Evolutionary conservation across 495 filamentous ascomycete genomes (phyloP).

Genomic region (Neurospora sublineolata): DNA sequence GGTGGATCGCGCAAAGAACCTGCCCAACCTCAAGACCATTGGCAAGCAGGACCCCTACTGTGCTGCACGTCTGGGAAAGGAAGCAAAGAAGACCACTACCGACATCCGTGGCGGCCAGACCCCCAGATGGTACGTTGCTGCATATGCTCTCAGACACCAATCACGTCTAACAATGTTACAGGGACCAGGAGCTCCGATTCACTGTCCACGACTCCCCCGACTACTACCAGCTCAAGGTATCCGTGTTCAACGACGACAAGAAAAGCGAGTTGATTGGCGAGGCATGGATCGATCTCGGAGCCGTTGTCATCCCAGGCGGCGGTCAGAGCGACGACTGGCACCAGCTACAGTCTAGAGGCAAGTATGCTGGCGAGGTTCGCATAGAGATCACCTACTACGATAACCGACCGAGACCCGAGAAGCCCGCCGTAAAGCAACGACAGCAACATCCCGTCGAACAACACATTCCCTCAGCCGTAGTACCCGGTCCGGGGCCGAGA

Average conservation of each 20-base stretch:
- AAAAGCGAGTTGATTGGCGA: conserved; percentile 93
- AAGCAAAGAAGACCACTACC: conserved; percentile 94
- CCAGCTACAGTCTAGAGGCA: conserved; percentile 68
- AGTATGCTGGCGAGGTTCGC: conserved; percentile 89
- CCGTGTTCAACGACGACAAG: conserved; percentile 95
- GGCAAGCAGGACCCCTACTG: conserved; percentile 98
- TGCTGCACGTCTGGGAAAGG: conserved; percentile 85
- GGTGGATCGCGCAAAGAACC: conserved; percentile 87
- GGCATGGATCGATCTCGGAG: conserved; percentile 70
- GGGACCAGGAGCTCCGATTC: conserved; percentile 96
- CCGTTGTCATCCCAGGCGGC: conserved; percentile 72
- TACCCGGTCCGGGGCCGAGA: conserved; percentile 31
- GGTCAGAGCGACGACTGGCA: conserved; percentile 93
- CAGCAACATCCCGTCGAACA: not conserved
- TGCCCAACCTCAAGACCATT: conserved; percentile 91
- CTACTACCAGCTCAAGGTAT: conserved; percentile 87
- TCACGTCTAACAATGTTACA: conserved; percentile 25
- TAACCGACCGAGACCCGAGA: conserved; percentile 65
- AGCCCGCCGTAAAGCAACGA: conserved; percentile 41
- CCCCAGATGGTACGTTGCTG: conserved; percentile 66
- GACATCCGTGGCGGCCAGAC: conserved; percentile 93
- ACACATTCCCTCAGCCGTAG: not conserved
- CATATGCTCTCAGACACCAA: not conserved
- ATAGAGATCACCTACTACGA: conserved; percentile 98
- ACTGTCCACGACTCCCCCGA: conserved; percentile 92